phyloP scores from a whole-genome alignment of 2,329 filamentous ascomycete genomes.

The Phialemonium atrogriseum region DNA sequence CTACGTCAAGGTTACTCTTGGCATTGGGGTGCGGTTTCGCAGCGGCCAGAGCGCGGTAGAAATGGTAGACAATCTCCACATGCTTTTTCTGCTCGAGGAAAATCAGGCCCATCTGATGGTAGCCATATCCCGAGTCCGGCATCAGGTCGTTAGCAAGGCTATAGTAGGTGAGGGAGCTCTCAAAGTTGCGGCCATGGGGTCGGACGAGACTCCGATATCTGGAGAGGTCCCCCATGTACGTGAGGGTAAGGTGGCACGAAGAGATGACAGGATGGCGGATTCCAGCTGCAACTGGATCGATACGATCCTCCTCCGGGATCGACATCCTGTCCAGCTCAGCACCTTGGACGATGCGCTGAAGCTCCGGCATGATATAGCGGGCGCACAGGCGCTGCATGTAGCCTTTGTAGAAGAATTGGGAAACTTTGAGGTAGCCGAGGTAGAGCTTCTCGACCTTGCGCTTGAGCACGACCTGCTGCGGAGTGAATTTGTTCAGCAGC shows the following conservation, averaged over 20 bases:
- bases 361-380: conserved; percentile 36
- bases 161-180: conserved; percentile 77
- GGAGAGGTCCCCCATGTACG: conserved; percentile 83
- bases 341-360: conserved; percentile 36
- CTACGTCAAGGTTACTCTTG: conserved; percentile 65
- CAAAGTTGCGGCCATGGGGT: conserved; percentile 67
- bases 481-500: conserved; percentile 48
- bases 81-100: conserved; percentile 70
- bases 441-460: conserved; percentile 79
- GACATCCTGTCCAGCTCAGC: conserved; percentile 18
- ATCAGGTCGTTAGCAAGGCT: conserved; percentile 69
- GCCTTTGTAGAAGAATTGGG: conserved; percentile 80
- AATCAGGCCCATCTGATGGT: conserved; percentile 88
- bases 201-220: conserved; percentile 74
- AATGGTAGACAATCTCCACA: conserved; percentile 78
- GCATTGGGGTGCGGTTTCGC: conserved; percentile 68
- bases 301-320: conserved; percentile 32
- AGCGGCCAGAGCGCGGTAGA: conserved; percentile 75
- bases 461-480: conserved; percentile 50
- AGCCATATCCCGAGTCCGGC: conserved; percentile 70
- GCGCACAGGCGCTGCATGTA: conserved; percentile 71
- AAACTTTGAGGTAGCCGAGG: conserved; percentile 74
- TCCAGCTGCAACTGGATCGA: conserved; percentile 35
- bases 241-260: conserved; percentile 75
- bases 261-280: conserved; percentile 54